Evolutionary conservation across 2,329 filamentous ascomycete species (phyloP).

Genomic region (Aspergillus sp.): DNA sequence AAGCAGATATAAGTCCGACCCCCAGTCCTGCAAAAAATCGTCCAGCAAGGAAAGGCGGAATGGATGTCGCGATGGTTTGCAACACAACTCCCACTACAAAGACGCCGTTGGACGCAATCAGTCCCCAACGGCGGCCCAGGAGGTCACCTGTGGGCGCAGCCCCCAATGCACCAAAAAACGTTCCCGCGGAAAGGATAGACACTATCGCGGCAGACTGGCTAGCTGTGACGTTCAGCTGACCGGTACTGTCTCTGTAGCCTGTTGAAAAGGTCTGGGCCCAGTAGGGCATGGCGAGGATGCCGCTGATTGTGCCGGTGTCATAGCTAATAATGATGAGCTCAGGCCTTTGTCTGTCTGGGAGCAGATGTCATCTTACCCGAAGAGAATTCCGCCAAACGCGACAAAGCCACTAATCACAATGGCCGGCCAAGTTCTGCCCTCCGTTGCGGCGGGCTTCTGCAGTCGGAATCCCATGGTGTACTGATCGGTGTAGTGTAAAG

Average conservation of each 20-base stretch:
- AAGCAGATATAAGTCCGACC: slow-evolving; percentile 71
- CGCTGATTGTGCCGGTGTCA: slow-evolving; percentile 3
- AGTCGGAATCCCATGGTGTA: too few relatives aligned
- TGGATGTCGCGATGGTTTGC: slow-evolving; percentile 21
- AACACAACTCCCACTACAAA: slow-evolving; percentile 30
- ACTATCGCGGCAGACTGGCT: slow-evolving; percentile 53
- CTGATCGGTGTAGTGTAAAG: too few relatives aligned
- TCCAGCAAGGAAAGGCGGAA: slow-evolving; percentile 42
- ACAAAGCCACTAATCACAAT: slow-evolving; percentile 5
- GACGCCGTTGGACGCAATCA: slow-evolving; percentile 8
- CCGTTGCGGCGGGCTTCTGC: too few relatives aligned
- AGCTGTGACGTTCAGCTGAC: not conserved
- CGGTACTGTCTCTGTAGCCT: not conserved
- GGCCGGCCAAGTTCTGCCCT: not conserved
- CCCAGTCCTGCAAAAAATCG: slow-evolving; percentile 51
- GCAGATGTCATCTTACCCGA: not conserved
- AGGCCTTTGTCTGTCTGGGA: not conserved
- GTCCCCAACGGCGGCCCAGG: not conserved
- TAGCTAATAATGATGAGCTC: not conserved
- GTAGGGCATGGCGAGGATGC: not conserved
- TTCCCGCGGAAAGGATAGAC: slow-evolving; percentile 69
- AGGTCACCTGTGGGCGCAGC: slow-evolving; percentile 49
- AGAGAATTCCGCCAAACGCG: slow-evolving; percentile 7
- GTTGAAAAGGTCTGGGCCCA: not conserved
- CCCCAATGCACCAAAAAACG: slow-evolving; percentile 70